Evolutionary conservation across 345 rosid genomes (phyloP), one percentile per base, ranked within the genome.

Genomic region (Hevea brasiliensis): DNA sequence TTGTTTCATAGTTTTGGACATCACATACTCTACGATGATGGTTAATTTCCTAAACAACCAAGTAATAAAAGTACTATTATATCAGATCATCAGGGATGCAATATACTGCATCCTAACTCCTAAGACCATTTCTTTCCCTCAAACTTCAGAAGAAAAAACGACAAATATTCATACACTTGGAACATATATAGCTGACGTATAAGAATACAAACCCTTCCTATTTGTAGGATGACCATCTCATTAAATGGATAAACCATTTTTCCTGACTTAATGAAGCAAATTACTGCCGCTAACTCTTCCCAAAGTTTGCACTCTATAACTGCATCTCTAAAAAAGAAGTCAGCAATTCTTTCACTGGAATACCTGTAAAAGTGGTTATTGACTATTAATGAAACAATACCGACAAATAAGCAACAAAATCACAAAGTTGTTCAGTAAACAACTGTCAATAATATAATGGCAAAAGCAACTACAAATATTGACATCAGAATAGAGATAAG

Each of bases 301-400:
- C 89, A 83, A 62, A 91, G 77, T 75, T 89, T 87, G 80, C 88
- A 87, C 65, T 89, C 90, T 68, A 92, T 73, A 79, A 78, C 71
- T n/a, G 80, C 75, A 48, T 81, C 89, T 73, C 82, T 76, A 68
- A 94, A 78, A 66, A 80, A 73, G 79, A 94, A 75, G 79, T 81
- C 78, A 21, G 92, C 85, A 75, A 86, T 80, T 54, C 81, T 87
- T 79, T 79, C 76, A 74, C 80, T 62, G 29, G 82, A 82, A 62
- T 70, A 77, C 82, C 98, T 94, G 81, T 56, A 77, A 54, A 61
- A 24, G 76, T 63, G 32, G 65, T 64, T 70, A 54, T 37, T 66
- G 40, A 57, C 10, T 11, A 63, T 50, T 11, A 51, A 64, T 10
- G 40, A 29, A 55, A 55, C 7, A 26, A 53, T 12, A 12, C 21